These are phyloP conservation scores for Debaryomycetaceae sp. DNA, from an alignment of 1,139 yeast genomes.

Conservation along the genomic window DNA sequence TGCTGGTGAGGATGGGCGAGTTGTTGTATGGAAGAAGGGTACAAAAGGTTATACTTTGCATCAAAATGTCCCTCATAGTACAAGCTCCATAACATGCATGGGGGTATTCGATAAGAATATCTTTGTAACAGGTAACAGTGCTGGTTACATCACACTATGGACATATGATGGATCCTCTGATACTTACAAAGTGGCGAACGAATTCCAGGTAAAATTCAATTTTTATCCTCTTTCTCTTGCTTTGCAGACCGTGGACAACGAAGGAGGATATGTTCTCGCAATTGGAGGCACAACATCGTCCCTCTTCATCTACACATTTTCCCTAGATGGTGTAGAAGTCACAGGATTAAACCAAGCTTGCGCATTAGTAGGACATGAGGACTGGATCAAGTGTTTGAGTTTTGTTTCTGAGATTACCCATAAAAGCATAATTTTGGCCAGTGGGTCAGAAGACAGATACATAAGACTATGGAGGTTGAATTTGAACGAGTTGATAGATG, in stretches of 20 bases:
- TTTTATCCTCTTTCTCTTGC: slow-evolving; percentile 68
- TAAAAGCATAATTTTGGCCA: slow-evolving; percentile 62
- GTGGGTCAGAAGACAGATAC: slow-evolving; percentile 88
- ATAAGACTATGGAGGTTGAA: slow-evolving; percentile 80
- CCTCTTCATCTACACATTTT: slow-evolving; percentile 54
- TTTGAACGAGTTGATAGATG: slow-evolving; percentile 54
- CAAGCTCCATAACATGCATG: slow-evolving; percentile 50
- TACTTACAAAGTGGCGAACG: slow-evolving; percentile 24
- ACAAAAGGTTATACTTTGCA: slow-evolving; percentile 16
- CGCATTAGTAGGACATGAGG: slow-evolving; percentile 80
- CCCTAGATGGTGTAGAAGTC: slow-evolving; percentile 12
- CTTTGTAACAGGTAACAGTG: slow-evolving; percentile 64
- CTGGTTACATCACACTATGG: slow-evolving; percentile 60
- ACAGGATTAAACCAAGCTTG: slow-evolving; percentile 40
- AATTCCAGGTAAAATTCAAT: slow-evolving; percentile 42
- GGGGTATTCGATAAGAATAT: slow-evolving; percentile 30
- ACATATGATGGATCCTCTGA: slow-evolving; percentile 10
- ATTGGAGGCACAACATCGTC: slow-evolving; percentile 75
- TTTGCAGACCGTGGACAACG: slow-evolving; percentile 36
- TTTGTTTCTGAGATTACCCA: slow-evolving; percentile 50
- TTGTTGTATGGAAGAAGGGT: slow-evolving; percentile 55
- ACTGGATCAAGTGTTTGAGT: slow-evolving; percentile 79
- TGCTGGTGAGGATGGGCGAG: slow-evolving; percentile 60
- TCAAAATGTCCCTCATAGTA: slow-evolving; percentile 38
- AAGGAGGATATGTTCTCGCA: slow-evolving; percentile 52